Conservation (phyloP, 345 rosid species). For the Linum tenue region DNA sequence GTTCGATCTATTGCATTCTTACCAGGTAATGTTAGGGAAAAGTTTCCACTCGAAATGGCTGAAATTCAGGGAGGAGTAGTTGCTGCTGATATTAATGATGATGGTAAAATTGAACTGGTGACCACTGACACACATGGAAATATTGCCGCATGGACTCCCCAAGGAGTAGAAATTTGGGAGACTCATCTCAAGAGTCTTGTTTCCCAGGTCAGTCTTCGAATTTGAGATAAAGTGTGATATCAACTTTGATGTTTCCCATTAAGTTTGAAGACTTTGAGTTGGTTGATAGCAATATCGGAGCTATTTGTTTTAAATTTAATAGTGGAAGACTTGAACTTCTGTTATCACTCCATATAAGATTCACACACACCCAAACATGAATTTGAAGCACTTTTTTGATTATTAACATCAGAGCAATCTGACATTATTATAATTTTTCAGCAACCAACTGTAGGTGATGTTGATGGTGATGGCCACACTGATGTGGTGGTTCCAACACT, state of each 20-base stretch:
- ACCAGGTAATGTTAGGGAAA: slow-evolving; percentile 69
- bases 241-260: background rate
- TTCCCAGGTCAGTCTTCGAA: slow-evolving; percentile 56
- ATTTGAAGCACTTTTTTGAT: background rate
- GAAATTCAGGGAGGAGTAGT: slow-evolving; percentile 95
- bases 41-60: slow-evolving; percentile 96
- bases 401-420: slow-evolving; percentile 11
- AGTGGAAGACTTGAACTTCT: background rate
- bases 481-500: slow-evolving; percentile 88
- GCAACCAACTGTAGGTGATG: slow-evolving; percentile 92
- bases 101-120: slow-evolving; percentile 94
- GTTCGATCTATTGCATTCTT: background rate
- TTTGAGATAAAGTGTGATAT: background rate
- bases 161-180: slow-evolving; percentile 90
- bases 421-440: slow-evolving; percentile 27
- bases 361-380: background rate
- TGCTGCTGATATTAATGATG: slow-evolving; percentile 98
- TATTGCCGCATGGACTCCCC: slow-evolving; percentile 96
- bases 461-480: slow-evolving; percentile 93
- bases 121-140: slow-evolving; percentile 96
- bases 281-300: background rate
- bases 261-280: background rate
- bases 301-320: too few relatives aligned
- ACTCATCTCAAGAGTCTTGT: slow-evolving; percentile 79
- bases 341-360: background rate